These are phyloP conservation scores for Tetrapyrgos nigripes DNA, from an alignment of 1,284 basidiomycete genomes.

Conservation along the genomic window DNA sequence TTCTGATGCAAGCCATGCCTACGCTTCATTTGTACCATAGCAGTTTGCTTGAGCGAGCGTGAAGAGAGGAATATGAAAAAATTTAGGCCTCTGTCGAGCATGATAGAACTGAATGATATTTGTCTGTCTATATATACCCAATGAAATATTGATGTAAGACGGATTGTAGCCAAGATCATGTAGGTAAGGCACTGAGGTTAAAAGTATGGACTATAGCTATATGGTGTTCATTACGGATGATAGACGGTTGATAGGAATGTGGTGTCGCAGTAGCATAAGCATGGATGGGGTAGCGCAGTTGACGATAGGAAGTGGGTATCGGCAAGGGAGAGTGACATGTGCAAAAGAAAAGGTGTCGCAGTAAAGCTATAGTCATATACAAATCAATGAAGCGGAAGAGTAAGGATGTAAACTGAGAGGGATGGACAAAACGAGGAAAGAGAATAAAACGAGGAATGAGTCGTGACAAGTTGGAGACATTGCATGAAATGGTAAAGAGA, in stretches of 20 bases:
- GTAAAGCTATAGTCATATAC: slow-evolving; percentile 14
- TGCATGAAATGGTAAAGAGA: background rate
- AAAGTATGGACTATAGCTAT: background rate
- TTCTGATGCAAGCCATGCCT: slow-evolving; percentile 4
- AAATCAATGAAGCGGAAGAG: background rate
- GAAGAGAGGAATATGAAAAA: too few species aligned
- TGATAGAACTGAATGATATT: too few species aligned
- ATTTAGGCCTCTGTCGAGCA: too few species aligned
- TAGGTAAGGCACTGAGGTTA: background rate
- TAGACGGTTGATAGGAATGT: background rate
- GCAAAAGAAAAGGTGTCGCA: slow-evolving; percentile 5
- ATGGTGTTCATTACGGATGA: background rate
- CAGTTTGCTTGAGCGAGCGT: too few species aligned
- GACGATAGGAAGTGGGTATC: background rate
- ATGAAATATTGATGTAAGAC: background rate
- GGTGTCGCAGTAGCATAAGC: background rate
- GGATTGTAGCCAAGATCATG: background rate
- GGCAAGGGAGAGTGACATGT: too few species aligned
- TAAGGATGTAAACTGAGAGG: background rate
- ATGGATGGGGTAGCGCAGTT: too few species aligned
- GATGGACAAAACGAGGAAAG: background rate
- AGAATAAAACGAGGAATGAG: background rate
- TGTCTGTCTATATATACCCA: background rate
- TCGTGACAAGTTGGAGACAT: background rate
- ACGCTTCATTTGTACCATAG: background rate